Evolutionary conservation across 441 rosid genomes (phyloP), one percentile per base, ranked within the genome.

Genomic region (Erysimum pusillum): DNA sequence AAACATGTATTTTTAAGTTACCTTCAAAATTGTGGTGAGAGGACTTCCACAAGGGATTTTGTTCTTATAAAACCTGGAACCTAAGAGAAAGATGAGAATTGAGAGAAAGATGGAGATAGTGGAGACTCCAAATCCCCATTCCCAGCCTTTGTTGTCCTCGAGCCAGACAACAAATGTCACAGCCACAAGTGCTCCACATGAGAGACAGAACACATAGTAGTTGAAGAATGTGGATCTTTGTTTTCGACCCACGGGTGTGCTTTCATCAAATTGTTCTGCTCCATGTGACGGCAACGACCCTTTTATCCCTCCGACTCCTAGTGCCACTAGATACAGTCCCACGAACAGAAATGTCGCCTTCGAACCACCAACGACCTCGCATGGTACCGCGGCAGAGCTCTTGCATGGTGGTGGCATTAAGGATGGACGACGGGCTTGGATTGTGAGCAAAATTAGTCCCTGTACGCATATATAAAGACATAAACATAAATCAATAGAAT

Each of bases 101-200:
- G 97, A 86, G 82, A 91, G 63, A 64, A 91, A 75, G 3, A 93
- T 88, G 2, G 91, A 82, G 11, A 91, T 82, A 1, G 97, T 88
- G 11, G 96, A 71, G 56, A 90, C 77, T 34, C 93, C 93, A 51
- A 93, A 91, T 2, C 97, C 97, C 98, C 98, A 93, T 41, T 85
- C 84, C 98, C 98, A 93, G 0, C 98, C 98, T 60, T 80, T 79
- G 44, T 93, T 91, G 78, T 93, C 98, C 46, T 91, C 98, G 36
- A 93, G 57, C 97, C 97, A 93, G n/a, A 89, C 96, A 15, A 91
- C 97, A 9, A 93, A 80, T 2, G 98, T 93, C 28, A 91, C 98
- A 0, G 98, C 98, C 66, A 91, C 89, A 9, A 93, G 87, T 59
- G 69, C 93, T 44, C 98, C 97, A 5, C 83, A 80, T 4, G 98